Base-by-base conservation (phyloP, 371 early-diverging fungal species). In the Caulochytrium protostelioides region DNA sequence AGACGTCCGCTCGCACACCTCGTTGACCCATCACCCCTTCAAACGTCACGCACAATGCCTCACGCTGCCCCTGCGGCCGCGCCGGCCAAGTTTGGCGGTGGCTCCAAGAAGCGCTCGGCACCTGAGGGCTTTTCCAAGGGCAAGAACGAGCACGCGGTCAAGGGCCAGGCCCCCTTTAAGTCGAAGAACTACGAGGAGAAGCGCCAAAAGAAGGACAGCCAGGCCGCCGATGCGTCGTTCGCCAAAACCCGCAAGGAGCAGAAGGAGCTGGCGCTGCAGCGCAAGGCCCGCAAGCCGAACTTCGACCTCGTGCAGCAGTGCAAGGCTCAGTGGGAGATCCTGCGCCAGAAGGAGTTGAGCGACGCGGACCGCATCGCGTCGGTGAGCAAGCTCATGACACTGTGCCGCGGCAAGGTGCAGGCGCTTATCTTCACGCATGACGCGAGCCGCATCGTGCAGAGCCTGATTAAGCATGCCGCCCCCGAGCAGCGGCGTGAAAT, bases 391-490 rank as follows among this genome's bases (percentile, higher is more conserved):
- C 72, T 87, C 53, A 79, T 91, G 82, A 55, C 32, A 6, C 43
- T 81, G 24, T 68, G 89, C 38, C 61, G 61, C 12, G 91, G 90
- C 39, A 70, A 72, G 42, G 74, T 85, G 32, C 68, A 74, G 46
- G 87, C 84, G 62, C 52, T 89, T 27, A 76, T 82, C 50, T 85
- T 89, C 62, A 86, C 87, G 56, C 90, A 86, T 64, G 94, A 92
- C 47, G 77, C 84, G 33, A 75, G 76, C n/a, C 76, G 94, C 45
- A 72, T 91, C 19, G 67, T 92, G 34, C 91, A 92, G 52, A 76
- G 83, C 14, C 75, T 77, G 44, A 51, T 92, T 14, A 91, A 92
- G 55, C 64, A 81, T 54, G 94, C 89, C 13, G 76, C 58, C 41
- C 58, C 55, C 26, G 60, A 64, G 21, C 86, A 92, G 52, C 65